phyloP scores from a whole-genome alignment of 441 rosid genomes.

The Bocquillonia castaneifolia region DNA sequence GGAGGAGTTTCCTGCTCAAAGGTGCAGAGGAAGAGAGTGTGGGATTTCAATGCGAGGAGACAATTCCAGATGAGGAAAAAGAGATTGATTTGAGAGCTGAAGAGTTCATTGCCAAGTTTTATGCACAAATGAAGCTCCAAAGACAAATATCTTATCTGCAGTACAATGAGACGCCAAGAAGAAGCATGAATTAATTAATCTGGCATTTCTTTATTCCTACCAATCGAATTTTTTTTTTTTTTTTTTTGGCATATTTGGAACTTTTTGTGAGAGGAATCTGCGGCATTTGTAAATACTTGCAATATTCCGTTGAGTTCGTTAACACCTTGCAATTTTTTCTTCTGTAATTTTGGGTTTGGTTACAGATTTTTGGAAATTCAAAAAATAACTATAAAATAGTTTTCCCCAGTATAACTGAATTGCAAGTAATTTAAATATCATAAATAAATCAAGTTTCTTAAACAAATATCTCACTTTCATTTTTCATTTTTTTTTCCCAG shows the following conservation, averaged over 20 bases:
- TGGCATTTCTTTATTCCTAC: not conserved
- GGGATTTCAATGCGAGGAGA: conserved; percentile 19
- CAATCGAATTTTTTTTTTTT: not conserved
- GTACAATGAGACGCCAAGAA: conserved; percentile 34
- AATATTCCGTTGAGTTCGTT: conserved; percentile 14
- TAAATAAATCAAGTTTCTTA: no score
- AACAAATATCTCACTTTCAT: not conserved
- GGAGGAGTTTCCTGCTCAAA: conserved; percentile 31
- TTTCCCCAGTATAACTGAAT: no score
- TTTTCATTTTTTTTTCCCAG: not conserved
- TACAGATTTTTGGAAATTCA: no score
- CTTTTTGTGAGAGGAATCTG: conserved; percentile 11
- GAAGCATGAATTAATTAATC: not conserved
- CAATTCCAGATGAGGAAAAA: conserved; percentile 36
- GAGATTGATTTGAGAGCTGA: conserved; percentile 80
- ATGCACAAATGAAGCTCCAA: conserved; percentile 66
- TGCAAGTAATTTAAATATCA: no score
- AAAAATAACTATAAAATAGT: not conserved
- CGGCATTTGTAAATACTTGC: conserved; percentile 26
- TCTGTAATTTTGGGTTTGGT: not conserved
- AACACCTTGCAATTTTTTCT: conserved; percentile 5
- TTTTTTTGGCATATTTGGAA: not conserved
- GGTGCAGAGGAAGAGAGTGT: conserved; percentile 17
- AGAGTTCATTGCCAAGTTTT: conserved; percentile 71
- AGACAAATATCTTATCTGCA: conserved; percentile 62